A percentile compares a stretch with the other conserved stretches of the same genome.
phyloP scores from a whole-genome alignment of 192 early-diverging fungal genomes.

The Gaertneriomyces semiglobifer region DNA sequence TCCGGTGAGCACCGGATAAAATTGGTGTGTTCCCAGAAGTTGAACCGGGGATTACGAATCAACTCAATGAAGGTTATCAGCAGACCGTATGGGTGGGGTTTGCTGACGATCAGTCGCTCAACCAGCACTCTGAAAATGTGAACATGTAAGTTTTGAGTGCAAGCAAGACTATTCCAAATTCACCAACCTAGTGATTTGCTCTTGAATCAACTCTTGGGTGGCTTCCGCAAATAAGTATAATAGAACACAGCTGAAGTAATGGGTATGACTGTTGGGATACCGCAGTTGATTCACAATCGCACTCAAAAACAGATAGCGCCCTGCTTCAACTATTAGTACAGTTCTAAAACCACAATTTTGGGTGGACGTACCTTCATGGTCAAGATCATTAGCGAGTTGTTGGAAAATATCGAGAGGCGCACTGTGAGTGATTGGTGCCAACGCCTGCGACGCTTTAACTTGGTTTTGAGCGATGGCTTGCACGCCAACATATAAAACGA shows the following conservation, averaged over 20 bases:
- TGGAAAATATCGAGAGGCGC: conserved; percentile 82
- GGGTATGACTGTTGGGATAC: conserved; percentile 96
- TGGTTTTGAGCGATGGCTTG: conserved; percentile 61
- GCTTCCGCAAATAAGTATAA: conserved; percentile 82
- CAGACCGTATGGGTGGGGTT: conserved; percentile 97
- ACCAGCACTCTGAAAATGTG: conserved; percentile 68
- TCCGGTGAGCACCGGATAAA: conserved; percentile 70
- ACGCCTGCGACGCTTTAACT: conserved; percentile 33
- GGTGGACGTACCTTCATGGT: conserved; percentile 60
- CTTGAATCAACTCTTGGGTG: conserved; percentile 76
- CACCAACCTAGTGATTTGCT: conserved; percentile 82
- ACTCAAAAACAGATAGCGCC: conserved; percentile 83
- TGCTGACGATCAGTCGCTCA: conserved; percentile 92
- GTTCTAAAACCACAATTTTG: neutral
- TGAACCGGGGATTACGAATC: conserved; percentile 83
- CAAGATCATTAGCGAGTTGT: conserved; percentile 68
- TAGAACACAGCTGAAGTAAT: conserved; percentile 86
- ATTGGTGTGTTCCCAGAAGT: conserved; percentile 69
- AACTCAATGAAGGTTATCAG: conserved; percentile 97
- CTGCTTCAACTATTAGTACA: conserved; percentile 39
- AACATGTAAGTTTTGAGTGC: no score
- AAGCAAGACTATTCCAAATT: neutral
- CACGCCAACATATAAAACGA: conserved; percentile 85
- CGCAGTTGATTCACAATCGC: conserved; percentile 95
- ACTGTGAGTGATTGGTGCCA: conserved; percentile 55